Percentiles rank a stretch among this genome's conserved stretches.
phyloP scores from a whole-genome alignment of 2,329 filamentous ascomycete genomes.

The Colletotrichum sp. region DNA sequence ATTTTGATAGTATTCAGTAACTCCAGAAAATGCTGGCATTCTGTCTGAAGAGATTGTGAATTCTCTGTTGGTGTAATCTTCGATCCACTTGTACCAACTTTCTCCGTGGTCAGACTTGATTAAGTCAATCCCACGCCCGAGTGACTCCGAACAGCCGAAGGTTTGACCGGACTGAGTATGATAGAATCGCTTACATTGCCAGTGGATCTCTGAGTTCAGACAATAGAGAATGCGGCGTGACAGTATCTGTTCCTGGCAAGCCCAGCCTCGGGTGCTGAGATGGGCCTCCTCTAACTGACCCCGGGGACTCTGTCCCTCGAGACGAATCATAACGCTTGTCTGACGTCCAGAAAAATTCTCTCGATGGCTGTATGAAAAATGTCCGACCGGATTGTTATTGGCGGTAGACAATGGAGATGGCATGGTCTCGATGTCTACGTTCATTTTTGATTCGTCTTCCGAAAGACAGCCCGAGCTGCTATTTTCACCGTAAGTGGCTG shows the following conservation, averaged over 20 bases:
- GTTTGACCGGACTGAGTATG: not conserved
- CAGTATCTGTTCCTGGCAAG: not conserved
- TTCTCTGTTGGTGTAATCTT: not conserved
- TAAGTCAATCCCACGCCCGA: not conserved
- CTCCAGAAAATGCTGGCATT: not conserved
- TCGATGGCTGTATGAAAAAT: too few relatives aligned
- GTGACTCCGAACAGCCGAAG: not conserved
- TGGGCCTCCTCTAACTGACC: not conserved
- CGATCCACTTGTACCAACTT: not conserved
- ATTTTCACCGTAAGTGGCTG: not conserved
- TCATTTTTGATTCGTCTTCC: too few relatives aligned
- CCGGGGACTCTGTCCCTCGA: not conserved
- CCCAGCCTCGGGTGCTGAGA: not conserved
- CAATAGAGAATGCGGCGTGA: not conserved
- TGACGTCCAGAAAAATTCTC: too few relatives aligned
- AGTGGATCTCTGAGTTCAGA: not conserved
- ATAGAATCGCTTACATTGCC: not conserved
- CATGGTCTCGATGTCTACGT: too few relatives aligned
- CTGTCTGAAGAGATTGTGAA: not conserved
- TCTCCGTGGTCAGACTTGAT: not conserved
- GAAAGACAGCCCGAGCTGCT: not conserved
- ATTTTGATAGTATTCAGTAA: not conserved
- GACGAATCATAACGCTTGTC: too few relatives aligned
- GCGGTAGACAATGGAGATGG: accelerated
- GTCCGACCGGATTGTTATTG: not conserved